Evolutionary conservation across 2,329 filamentous ascomycete species (phyloP), one percentile per base, ranked within the genome.

Genomic region (Neoscytalidium dimidiatum): DNA sequence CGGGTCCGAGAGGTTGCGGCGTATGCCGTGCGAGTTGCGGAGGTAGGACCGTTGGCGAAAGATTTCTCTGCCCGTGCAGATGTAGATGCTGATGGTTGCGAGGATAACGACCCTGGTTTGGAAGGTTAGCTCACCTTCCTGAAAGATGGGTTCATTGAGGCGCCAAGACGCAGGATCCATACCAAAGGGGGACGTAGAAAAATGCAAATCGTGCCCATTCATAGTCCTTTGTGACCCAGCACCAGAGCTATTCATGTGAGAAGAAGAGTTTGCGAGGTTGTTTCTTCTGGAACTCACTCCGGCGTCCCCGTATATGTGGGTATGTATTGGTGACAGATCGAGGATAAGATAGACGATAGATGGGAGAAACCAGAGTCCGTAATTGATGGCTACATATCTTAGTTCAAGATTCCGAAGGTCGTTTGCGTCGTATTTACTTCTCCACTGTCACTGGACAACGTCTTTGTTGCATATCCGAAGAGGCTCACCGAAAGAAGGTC

Each of bases 181-280:
- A 90, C 89, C 89, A 91, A 63, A 90, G 83, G 6, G 89, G 89
- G 0, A 81, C 88, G 71, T 95, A 96, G 73, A 94, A 94, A 28
- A 87, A 85, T 2, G 86, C 85, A 65, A 95, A 87, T 41, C 92
- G 88, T 75, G 91, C 86, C 65, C 88, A 84, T 64, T 92, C 89
- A 85, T 89, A 93, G 3, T 85, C 77, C 1, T 79, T 72, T 1
- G 84, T 80, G 19, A 95, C 83, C 92, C 92, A 95, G 74, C 92
- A 96, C 92, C 92, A 96, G 26, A 95, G 77, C 82, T 84, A 64
- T n/a, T 21, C 7, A 9, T 7, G 19, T 44, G n/a, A 33, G 28
- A 11, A 17, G 43, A 46, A 7, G 48, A 13, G 9, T 35, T 6
- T 17, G 9, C 19, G 7, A 13, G 21, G 26, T 19, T 2, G n/a